These are phyloP conservation scores for Porosira glacialis DNA, from an alignment of 352 stramenopile species.

Conservation along the genomic window DNA sequence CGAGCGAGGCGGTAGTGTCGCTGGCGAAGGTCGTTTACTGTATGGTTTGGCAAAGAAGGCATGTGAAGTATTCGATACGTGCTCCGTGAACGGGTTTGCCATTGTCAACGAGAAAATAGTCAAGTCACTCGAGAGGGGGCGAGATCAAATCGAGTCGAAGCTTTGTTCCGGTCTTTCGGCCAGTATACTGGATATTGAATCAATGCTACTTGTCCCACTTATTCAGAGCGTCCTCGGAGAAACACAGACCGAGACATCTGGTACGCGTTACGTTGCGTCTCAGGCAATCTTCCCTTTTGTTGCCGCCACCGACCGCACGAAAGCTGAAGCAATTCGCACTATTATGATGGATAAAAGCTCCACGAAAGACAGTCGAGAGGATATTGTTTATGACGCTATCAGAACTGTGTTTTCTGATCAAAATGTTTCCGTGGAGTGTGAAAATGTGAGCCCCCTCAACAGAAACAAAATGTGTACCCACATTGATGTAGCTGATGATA, in stretches of 20 bases:
- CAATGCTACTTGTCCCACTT: constrained; percentile 45
- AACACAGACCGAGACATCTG: constrained; percentile 32
- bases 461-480: constrained; percentile 45
- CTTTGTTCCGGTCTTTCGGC: constrained; percentile 46
- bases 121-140: constrained; percentile 36
- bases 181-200: constrained; percentile 47
- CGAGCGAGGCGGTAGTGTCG: constrained; percentile 31
- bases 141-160: constrained; percentile 34
- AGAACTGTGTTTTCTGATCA: constrained; percentile 28
- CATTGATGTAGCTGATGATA: constrained; percentile 1
- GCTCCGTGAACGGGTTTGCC: neutral
- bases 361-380: constrained; percentile 5
- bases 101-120: constrained; percentile 57
- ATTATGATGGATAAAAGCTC: constrained; percentile 24
- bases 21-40: constrained; percentile 57
- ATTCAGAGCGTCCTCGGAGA: constrained; percentile 62
- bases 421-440: constrained; percentile 22
- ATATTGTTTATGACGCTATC: constrained; percentile 26
- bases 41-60: constrained; percentile 65
- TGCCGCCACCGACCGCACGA: constrained; percentile 38
- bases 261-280: constrained; percentile 48
- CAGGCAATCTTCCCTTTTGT: constrained; percentile 64
- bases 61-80: constrained; percentile 61
- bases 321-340: constrained; percentile 43
- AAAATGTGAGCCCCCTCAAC: constrained; percentile 38